Percentiles rank a stretch among this genome's conserved stretches.
These are phyloP conservation scores for Ustilago bromivora DNA, from an alignment of 1,284 basidiomycete genomes.

Conservation along the genomic window DNA sequence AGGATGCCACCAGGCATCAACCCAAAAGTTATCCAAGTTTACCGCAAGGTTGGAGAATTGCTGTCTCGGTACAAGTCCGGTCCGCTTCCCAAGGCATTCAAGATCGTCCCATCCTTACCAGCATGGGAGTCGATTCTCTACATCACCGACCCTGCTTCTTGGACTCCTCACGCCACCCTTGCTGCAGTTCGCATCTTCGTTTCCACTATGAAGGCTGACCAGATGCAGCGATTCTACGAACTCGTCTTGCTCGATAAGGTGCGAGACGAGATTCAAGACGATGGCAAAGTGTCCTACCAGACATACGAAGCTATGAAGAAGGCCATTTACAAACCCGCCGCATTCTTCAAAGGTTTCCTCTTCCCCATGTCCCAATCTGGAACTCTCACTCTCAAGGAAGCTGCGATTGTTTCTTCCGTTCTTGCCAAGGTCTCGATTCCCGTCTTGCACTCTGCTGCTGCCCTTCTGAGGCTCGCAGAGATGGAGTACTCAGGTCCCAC, in stretches of 20 bases:
- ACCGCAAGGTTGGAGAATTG: conserved; percentile 85
- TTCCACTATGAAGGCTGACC: conserved; percentile 94
- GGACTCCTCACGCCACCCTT: conserved; percentile 94
- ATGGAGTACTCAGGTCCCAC: conserved; percentile 97
- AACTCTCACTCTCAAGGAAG: conserved; percentile 89
- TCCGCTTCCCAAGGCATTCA: conserved; percentile 95
- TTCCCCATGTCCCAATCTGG: conserved; percentile 90
- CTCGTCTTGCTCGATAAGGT: conserved; percentile 92
- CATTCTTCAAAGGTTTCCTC: conserved; percentile 98
- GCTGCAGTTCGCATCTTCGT: conserved; percentile 96
- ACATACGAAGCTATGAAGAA: conserved; percentile 93
- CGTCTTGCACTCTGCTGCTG: conserved; percentile 94
- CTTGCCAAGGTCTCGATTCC: conserved; percentile 92
- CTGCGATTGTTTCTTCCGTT: conserved; percentile 92
- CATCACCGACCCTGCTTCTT: conserved; percentile 88
- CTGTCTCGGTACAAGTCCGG: conserved; percentile 94
- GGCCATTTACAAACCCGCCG: conserved; percentile 93
- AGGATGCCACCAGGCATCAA: conserved; percentile 82
- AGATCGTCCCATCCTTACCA: conserved; percentile 94
- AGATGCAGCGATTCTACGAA: conserved; percentile 93
- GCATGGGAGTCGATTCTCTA: conserved; percentile 97
- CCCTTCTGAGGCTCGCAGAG: conserved; percentile 88
- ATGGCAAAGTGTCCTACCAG: conserved; percentile 89
- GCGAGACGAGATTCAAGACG: conserved; percentile 84
- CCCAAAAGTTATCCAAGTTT: conserved; percentile 95